Evolutionary conservation across 805 yeast species (phyloP).

Genomic region (Candida yuanshanica): DNA sequence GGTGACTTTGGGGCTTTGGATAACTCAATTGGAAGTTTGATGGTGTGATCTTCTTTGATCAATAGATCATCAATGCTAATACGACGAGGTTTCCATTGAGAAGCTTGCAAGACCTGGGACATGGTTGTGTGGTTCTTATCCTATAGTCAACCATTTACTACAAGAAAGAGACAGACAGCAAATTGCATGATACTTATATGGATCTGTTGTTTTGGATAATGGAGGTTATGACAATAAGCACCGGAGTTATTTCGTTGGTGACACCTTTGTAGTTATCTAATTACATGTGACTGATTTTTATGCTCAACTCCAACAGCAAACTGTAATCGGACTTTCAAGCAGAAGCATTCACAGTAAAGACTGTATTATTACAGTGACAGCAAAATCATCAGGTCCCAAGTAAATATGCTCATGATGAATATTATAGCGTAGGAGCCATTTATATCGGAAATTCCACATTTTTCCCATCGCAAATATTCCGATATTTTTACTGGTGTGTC

Average conservation of each 20-base stretch:
- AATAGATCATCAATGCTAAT: background rate
- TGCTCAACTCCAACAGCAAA: too few relatives aligned
- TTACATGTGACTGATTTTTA: too few relatives aligned
- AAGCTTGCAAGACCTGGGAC: background rate
- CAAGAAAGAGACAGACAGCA: background rate
- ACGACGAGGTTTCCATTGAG: background rate
- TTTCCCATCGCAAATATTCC: too few relatives aligned
- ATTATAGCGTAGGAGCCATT: too few relatives aligned
- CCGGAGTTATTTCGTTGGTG: background rate
- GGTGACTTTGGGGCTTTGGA: background rate
- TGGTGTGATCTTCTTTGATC: background rate
- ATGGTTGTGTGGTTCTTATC: too few relatives aligned
- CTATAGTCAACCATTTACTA: background rate
- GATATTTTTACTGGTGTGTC: too few relatives aligned
- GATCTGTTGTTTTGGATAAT: background rate
- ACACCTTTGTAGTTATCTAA: constrained; percentile 1
- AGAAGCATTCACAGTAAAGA: too few relatives aligned
- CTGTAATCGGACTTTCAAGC: too few relatives aligned
- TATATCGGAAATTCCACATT: too few relatives aligned
- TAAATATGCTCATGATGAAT: too few relatives aligned
- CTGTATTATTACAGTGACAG: too few relatives aligned
- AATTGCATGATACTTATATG: background rate
- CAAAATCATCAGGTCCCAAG: too few relatives aligned
- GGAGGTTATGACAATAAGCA: background rate
- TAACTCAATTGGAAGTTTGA: background rate